Evolutionary conservation across 176 grass and related monocot species (phyloP), one percentile per base, ranked within the genome.

Genomic region (Elaeis guineensis): DNA sequence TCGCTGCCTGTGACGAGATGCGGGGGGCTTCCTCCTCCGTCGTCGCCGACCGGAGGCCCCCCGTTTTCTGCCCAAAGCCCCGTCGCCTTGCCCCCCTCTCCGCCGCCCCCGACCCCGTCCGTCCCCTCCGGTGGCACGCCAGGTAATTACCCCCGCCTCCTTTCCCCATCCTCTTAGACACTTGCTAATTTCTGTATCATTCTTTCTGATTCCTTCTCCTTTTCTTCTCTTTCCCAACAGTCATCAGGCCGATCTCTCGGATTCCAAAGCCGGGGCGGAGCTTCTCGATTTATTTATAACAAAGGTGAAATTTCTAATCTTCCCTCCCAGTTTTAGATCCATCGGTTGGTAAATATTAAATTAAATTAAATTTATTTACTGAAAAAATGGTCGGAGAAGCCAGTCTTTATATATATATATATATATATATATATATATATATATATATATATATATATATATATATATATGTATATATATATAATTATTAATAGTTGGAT

Each of bases 51-150:
- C 57, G 69, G 12, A 60, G 25, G 17, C 3, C 23, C n/a, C 58
- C 69, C 5, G 57, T 72, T 14, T 72, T 72, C 25, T 72, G 69
- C 58, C 69, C 69, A 11, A 72, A 72, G 24, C 69, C 69, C n/a
- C 69, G 69, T 17, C 69, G 69, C 20, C 57, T 72, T 25, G 58
- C 49, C 5, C 49, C 69, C 11, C 50, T 52, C n/a, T 9, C 48
- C 17, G 17, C 48, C 17, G 48, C 61, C 57, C 24, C 24, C 17
- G 69, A 35, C 4, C 69, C 69, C 1, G 21, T 61, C 23, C 17
- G 57, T 4, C 69, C 57, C 5, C 49, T 72, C 17, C 57, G 69
- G 17, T 61, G 57, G 57, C n/a, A 19, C n/a, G 48, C 49, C 24
- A 62, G 58, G 69, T 61, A 72, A 28, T 0, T 49, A 5, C 18